Evolutionary conservation across 257 asterid genomes (phyloP), one percentile per base, ranked within the genome.

Genomic region (Fraxinus quadrangulata): DNA sequence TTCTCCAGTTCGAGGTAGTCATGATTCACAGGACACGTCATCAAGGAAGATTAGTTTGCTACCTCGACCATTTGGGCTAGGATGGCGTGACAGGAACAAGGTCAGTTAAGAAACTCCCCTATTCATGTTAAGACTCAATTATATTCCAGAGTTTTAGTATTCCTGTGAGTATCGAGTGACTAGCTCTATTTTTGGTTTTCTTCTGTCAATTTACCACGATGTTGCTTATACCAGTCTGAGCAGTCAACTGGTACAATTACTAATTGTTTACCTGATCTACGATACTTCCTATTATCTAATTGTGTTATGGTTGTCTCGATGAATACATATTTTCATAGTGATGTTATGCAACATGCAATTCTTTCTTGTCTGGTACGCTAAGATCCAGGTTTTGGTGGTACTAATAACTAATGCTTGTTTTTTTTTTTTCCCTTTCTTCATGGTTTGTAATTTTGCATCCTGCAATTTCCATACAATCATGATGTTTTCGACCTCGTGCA

Each of bases 61-160:
- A 26, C 89, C 97, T 10, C 84, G 93, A 83, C 96, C 97, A 79
- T 92, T 90, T 82, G 94, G 91, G 72, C 86, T 92, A 65, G 91
- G 96, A 59, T 92, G 98, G 98, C 90, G 97, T n/a, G 97, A 94
- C 72, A 86, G 86, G 86, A 94, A 89, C 88, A 94, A 94, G 97
- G 97, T 89, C 78, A 84, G 90, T 78, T 37, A 23, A 24, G 36
- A 23, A 71, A 67, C 71, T 39, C 24, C 28, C 12, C 73, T 65
- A 23, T 54, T n/a, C 59, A 21, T 79, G 61, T 70, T 70, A 33
- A 31, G 6, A 47, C 23, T 23, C 37, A 36, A 36, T 75, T 66
- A 11, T 36, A 1, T 6, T 63, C 67, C 72, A 26, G 14, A 26
- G 40, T 51, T 65, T 72, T 76, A 21, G 47, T 37, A 24, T 40